These are phyloP conservation scores for Ogataea paradorogensis DNA, from an alignment of 805 yeast genomes.

Conservation along the genomic window DNA sequence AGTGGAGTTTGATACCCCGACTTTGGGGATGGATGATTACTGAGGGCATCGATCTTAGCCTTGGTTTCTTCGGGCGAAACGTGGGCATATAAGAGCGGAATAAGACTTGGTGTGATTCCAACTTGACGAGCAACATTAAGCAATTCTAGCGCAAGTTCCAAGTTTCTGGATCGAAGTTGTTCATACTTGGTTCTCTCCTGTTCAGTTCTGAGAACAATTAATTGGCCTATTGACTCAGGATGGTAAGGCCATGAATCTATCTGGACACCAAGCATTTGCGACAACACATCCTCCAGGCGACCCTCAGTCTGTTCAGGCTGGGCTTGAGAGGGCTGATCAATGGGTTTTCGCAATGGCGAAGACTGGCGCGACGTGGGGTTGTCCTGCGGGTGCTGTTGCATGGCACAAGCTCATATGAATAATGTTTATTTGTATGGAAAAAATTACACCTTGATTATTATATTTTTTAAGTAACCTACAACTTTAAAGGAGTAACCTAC, in stretches of 20 bases:
- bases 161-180: conserved; percentile 32
- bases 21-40: conserved; percentile 4
- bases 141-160: conserved; percentile 36
- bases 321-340: conserved; percentile 5
- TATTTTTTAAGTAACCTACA: not conserved
- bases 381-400: conserved; percentile 10
- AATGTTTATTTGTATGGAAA: not conserved
- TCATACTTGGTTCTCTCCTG: conserved; percentile 44
- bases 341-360: conserved; percentile 15
- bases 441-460: not conserved
- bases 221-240: conserved; percentile 36
- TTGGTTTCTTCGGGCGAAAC: conserved; percentile 14
- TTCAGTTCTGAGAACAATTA: conserved; percentile 38
- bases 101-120: conserved; percentile 25
- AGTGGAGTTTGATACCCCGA: conserved; percentile 3
- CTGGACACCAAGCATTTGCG: conserved; percentile 13
- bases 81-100: conserved; percentile 26
- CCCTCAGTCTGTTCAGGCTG: not conserved
- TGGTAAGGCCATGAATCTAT: conserved; percentile 32
- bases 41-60: conserved; percentile 14
- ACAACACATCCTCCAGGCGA: conserved; percentile 7
- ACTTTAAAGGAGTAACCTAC: conserved; percentile 6
- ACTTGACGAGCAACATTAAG: conserved; percentile 29
- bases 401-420: conserved; percentile 9
- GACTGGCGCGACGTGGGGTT: conserved; percentile 11